Conservation (phyloP, 1,284 basidiomycete species). For the Cryptococcus sp. region DNA sequence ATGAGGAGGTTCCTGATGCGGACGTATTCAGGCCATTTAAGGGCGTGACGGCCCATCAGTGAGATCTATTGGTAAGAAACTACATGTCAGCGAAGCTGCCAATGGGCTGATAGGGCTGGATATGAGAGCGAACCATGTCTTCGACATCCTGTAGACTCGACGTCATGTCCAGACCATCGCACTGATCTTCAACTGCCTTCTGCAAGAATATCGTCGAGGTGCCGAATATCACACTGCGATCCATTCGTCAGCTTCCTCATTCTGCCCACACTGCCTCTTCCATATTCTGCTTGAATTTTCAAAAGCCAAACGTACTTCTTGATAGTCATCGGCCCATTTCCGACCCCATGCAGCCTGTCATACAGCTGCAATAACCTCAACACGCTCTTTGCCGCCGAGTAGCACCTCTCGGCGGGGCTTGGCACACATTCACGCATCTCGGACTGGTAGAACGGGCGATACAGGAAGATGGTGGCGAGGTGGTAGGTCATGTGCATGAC, state of each 20-base stretch:
- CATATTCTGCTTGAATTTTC: too few relatives aligned
- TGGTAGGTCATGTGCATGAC: slow-evolving; percentile 19
- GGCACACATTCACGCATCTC: background rate
- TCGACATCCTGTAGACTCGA: slow-evolving; percentile 5
- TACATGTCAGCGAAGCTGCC: background rate
- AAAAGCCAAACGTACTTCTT: background rate
- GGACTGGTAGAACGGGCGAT: slow-evolving; percentile 20
- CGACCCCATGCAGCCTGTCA: slow-evolving; percentile 3
- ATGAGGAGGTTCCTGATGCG: slow-evolving; percentile 6
- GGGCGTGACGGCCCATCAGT: background rate
- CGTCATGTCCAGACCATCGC: background rate
- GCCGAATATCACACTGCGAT: slow-evolving; percentile 6
- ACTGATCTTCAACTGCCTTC: slow-evolving; percentile 9
- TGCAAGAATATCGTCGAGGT: slow-evolving; percentile 16
- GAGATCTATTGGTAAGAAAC: background rate
- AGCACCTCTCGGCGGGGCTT: slow-evolving; percentile 13
- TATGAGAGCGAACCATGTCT: slow-evolving; percentile 1
- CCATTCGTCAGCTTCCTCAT: background rate
- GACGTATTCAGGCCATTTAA: slow-evolving; percentile 4
- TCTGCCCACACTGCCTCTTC: too few relatives aligned
- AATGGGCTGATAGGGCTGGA: background rate
- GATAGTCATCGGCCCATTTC: slow-evolving; percentile 6
- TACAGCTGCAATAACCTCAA: slow-evolving; percentile 11
- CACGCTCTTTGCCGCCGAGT: slow-evolving; percentile 13
- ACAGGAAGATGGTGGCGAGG: slow-evolving; percentile 18